Conservation (phyloP, 2,329 filamentous ascomycete genomes). For the Colletotrichum sp. region DNA sequence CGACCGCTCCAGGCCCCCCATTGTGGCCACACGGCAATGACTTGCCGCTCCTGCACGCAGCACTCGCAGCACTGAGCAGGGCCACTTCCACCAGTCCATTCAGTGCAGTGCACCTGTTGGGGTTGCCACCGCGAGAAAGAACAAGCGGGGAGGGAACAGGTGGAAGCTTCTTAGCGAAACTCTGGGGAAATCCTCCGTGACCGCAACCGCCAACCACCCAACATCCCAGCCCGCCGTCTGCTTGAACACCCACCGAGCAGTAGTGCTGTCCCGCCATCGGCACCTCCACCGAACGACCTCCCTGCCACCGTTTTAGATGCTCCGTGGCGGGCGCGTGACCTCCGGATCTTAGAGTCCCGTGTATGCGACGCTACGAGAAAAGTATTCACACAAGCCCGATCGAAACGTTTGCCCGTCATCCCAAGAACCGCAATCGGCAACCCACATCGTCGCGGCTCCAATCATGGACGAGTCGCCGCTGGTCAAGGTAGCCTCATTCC, state of each 20-base stretch:
- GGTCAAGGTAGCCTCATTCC: constrained; percentile 57
- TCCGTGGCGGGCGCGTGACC: not conserved
- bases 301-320: not conserved
- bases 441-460: not conserved
- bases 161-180: constrained; percentile 8
- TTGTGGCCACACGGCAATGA: not conserved
- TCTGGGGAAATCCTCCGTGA: constrained; percentile 16
- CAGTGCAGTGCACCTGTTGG: not conserved
- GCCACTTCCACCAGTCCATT: not conserved
- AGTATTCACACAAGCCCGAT: not conserved
- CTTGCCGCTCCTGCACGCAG: not conserved
- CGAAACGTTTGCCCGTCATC: not conserved
- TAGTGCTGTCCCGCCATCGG: not conserved
- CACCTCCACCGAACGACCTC: not conserved
- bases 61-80: not conserved
- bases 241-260: not conserved
- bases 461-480: constrained; percentile 74
- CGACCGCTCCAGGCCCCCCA: not conserved
- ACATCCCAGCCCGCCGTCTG: not conserved
- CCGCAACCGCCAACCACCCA: constrained; percentile 1
- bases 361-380: not conserved
- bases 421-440: not conserved
- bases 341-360: not conserved
- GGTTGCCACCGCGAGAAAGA: not conserved
- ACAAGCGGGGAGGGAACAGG: not conserved